Base-by-base conservation (phyloP, 179 eudicot genomes). In the Silene coronaria region DNA sequence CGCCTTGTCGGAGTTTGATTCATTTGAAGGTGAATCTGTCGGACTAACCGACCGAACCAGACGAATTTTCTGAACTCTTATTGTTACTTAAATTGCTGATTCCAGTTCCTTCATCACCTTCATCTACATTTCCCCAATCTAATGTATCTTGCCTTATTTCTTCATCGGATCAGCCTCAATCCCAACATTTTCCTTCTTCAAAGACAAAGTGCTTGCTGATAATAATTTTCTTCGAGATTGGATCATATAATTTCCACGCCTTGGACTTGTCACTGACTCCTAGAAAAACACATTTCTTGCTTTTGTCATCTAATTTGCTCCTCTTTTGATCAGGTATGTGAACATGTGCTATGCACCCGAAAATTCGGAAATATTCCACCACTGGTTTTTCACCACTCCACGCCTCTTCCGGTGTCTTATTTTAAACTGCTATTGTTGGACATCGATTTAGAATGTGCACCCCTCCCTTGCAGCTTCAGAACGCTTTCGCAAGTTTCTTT, bases 181-280 rank as follows among this genome's bases (percentile, higher is more conserved):
- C 72, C 64, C 72, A 67, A 19, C 30, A 30, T 48, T 75, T 53
- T 0, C 65, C 72, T 65, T 75, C 72, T 61, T 75, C 71, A 75
- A 75, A 75, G 8, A 75, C 36, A 32, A 63, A 12, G 42, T 62
- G 58, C 5, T 60, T 30, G 11, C 60, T 45, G 6, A 75, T 75
- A 22, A 75, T 61, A 36, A 75, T 22, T 51, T 75, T 75, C 45
- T 75, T 75, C 4, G 78, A 38, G 36, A 62, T 61, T 24, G 38
- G 72, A 48, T 45, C 51, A 21, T 75, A 75, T 23, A 75, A 19
- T 46, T 73, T 65, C 61, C 46, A 75, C 48, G 72, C 78, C 63
- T 75, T 75, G 13, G 73, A 75, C 57, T 65, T 73, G 6, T 64
- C 62, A 36, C 60, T 75, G 59, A 65, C 78, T 7, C 78, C 78